Conservation (phyloP, 1,139 yeast genomes). For the Yamadazyma oceani region DNA sequence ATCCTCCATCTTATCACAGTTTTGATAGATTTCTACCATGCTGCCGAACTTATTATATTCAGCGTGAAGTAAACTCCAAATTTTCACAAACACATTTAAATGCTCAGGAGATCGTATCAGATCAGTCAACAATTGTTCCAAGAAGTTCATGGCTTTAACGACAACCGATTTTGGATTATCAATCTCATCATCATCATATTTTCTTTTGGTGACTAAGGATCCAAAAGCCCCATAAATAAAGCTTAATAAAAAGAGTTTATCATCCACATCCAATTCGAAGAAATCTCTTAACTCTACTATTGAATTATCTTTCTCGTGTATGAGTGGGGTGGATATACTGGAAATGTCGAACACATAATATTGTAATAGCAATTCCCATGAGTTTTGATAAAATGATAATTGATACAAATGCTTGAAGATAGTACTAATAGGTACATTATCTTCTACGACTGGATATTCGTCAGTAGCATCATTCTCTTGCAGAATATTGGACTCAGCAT, state of each 20-base stretch:
- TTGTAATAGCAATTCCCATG: conserved; percentile 31
- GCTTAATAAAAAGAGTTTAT: conserved; percentile 23
- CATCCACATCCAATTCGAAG: conserved; percentile 22
- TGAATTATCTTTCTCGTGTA: too few species aligned
- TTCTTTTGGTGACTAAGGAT: conserved; percentile 18
- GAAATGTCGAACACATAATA: conserved; percentile 46
- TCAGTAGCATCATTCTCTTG: neutral
- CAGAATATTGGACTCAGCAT: conserved; percentile 1
- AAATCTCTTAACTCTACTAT: conserved; percentile 21
- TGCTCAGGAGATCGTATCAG: conserved; percentile 21
- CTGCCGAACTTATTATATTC: conserved; percentile 18
- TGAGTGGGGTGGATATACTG: too few species aligned
- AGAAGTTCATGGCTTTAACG: conserved; percentile 22
- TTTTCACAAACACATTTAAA: conserved; percentile 24
- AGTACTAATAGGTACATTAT: conserved; percentile 1
- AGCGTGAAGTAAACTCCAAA: conserved; percentile 31
- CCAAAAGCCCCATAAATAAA: conserved; percentile 31
- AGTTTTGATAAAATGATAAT: conserved; percentile 17
- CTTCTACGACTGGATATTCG: neutral
- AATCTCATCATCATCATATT: conserved; percentile 18
- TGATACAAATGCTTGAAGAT: conserved; percentile 21
- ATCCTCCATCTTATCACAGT: conserved; percentile 12
- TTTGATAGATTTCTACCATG: conserved; percentile 21
- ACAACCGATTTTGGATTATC: conserved; percentile 22
- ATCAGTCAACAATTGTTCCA: conserved; percentile 23